phyloP scores from a whole-genome alignment of 2,329 filamentous ascomycete species.

The Fonsecaea erecta region DNA sequence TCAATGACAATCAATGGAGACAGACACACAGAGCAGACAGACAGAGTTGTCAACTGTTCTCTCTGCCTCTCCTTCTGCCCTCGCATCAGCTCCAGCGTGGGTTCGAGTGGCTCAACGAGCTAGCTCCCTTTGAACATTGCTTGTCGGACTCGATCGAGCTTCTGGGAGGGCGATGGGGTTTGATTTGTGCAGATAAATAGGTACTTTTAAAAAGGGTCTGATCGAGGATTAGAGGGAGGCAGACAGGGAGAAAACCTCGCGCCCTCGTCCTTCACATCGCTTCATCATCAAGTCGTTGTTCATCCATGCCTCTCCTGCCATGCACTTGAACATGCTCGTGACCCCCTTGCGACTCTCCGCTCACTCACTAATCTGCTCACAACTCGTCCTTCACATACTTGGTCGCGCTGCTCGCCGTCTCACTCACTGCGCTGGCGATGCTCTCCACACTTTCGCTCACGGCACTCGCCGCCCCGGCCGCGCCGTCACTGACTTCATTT shows the following conservation, averaged over 20 bases:
- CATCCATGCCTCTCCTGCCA: neutral
- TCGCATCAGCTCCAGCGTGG: too few relatives aligned
- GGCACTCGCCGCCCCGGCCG: conserved; percentile 44
- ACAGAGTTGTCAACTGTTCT: too few relatives aligned
- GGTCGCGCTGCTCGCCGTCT: conserved; percentile 48
- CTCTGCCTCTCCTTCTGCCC: too few relatives aligned
- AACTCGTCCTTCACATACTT: conserved; percentile 59
- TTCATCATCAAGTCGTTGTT: neutral
- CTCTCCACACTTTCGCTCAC: conserved; percentile 52
- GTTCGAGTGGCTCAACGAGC: too few relatives aligned
- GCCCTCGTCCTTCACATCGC: neutral
- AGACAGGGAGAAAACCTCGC: too few relatives aligned
- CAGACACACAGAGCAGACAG: too few relatives aligned
- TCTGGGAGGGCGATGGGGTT: neutral
- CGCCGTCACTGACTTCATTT: conserved; percentile 37
- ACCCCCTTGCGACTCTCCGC: neutral
- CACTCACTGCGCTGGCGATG: conserved; percentile 53
- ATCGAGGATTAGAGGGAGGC: too few relatives aligned
- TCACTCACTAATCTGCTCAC: conserved; percentile 39
- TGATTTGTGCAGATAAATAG: neutral
- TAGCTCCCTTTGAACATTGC: too few relatives aligned
- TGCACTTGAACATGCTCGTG: neutral
- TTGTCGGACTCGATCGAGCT: neutral
- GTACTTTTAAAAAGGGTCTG: too few relatives aligned
- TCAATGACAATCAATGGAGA: too few relatives aligned